Evolutionary conservation across 345 rosid genomes (phyloP).

Genomic region (Eucalyptus cloeziana): DNA sequence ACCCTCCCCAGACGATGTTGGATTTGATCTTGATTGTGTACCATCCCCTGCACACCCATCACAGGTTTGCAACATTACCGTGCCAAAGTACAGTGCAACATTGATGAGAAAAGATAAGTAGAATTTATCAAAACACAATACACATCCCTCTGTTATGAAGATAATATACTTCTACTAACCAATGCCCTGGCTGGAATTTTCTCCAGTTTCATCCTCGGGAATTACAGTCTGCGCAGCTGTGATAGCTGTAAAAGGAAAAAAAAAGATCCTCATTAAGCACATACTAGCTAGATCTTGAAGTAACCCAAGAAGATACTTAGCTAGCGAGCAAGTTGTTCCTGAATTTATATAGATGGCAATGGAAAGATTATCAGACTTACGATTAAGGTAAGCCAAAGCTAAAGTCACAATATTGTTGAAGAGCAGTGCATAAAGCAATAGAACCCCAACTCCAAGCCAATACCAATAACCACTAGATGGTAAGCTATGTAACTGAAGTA

Average conservation of each 20-base stretch:
- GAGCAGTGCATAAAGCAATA: slow-evolving; percentile 43
- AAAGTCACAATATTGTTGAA: slow-evolving; percentile 63
- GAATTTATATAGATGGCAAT: background rate
- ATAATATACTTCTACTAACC: slow-evolving; percentile 9
- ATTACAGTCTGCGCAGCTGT: slow-evolving; percentile 28
- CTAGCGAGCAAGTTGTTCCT: background rate
- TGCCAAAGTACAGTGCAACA: background rate
- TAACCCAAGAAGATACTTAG: background rate
- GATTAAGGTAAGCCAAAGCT: slow-evolving; percentile 69
- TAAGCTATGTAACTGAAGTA: slow-evolving; percentile 40
- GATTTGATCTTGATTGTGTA: background rate
- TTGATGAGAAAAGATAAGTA: background rate
- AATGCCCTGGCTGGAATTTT: background rate
- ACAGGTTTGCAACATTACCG: background rate
- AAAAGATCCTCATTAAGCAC: background rate
- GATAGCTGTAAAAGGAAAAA: slow-evolving; percentile 41
- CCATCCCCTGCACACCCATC: slow-evolving; percentile 3
- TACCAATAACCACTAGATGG: slow-evolving; percentile 54
- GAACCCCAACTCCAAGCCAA: slow-evolving; percentile 69
- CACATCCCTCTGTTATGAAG: background rate
- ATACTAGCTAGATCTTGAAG: background rate
- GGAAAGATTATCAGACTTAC: slow-evolving; percentile 22
- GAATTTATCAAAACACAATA: background rate
- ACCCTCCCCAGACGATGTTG: slow-evolving; percentile 6
- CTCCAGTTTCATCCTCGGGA: slow-evolving; percentile 25